These are phyloP conservation scores for Ganoderma leucocontextum DNA, from an alignment of 1,284 basidiomycete species.

Conservation along the genomic window DNA sequence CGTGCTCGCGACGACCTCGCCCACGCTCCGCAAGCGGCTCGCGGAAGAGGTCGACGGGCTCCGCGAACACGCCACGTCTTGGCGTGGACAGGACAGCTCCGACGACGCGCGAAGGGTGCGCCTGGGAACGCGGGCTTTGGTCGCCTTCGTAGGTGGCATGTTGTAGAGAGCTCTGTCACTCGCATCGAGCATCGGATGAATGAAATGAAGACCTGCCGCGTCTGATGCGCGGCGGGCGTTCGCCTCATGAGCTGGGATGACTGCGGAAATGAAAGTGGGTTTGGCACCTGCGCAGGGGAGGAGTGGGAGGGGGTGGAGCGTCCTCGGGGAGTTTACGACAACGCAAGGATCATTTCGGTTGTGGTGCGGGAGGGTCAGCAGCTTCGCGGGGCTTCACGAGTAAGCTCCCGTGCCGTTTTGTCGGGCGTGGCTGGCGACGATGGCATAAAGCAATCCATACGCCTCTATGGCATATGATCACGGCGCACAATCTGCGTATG, in stretches of 20 bases:
- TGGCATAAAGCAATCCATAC: conserved; percentile 1
- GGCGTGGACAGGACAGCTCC: conserved; percentile 56
- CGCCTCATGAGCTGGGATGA: conserved; percentile 3
- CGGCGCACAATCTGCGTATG: conserved; percentile 2
- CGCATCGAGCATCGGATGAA: neutral
- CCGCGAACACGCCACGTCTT: conserved; percentile 54
- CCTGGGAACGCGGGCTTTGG: conserved; percentile 72
- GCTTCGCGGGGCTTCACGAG: neutral
- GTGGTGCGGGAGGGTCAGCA: neutral
- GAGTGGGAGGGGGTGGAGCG: neutral
- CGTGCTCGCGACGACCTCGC: conserved; percentile 76
- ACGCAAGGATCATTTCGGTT: neutral
- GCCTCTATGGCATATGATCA: conserved; percentile 1
- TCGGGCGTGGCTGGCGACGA: conserved; percentile 7
- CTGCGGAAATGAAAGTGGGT: conserved; percentile 21
- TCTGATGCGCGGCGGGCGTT: neutral
- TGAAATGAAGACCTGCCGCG: neutral
- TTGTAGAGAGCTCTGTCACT: conserved; percentile 44
- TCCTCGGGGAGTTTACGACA: neutral
- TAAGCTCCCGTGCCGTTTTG: neutral
- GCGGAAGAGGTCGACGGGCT: conserved; percentile 57
- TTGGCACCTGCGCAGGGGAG: neutral
- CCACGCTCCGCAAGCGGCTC: conserved; percentile 48
- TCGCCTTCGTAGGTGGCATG: conserved; percentile 74
- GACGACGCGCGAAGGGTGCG: conserved; percentile 69